Percentiles rank a stretch among this genome's conserved stretches.
These are phyloP conservation scores for Venturia oleaginea DNA, from an alignment of 2,329 filamentous ascomycete species.

Conservation along the genomic window DNA sequence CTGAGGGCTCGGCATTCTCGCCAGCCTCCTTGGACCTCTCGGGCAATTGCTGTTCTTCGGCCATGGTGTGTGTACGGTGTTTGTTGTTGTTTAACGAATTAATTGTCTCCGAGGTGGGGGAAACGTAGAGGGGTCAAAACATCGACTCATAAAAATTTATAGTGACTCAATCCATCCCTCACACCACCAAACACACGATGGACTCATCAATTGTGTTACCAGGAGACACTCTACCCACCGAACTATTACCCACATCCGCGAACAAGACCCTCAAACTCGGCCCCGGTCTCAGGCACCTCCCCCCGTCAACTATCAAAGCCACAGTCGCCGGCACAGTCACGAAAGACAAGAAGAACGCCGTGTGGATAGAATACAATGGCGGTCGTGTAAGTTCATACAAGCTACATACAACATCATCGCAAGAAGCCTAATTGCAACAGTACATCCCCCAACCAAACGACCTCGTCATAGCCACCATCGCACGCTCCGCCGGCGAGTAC, in stretches of 20 bases:
- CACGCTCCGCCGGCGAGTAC: conserved; percentile 63
- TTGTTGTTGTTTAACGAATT: not conserved
- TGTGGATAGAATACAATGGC: conserved; percentile 65
- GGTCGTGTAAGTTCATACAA: conserved; percentile 49
- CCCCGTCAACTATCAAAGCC: conserved; percentile 62
- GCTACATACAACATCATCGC: conserved; percentile 20
- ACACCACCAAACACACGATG: not conserved
- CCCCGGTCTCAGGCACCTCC: conserved; percentile 73
- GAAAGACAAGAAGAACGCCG: conserved; percentile 65
- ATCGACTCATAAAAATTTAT: conserved; percentile 7
- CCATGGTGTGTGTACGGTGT: conserved; percentile 7
- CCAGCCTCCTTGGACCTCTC: conserved; percentile 14
- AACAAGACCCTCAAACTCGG: conserved; percentile 66
- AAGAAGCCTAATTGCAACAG: conserved; percentile 36
- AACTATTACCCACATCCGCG: conserved; percentile 57
- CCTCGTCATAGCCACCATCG: conserved; percentile 78
- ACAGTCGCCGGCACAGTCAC: conserved; percentile 59
- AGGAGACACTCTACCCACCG: conserved; percentile 62
- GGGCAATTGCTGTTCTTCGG: conserved; percentile 13
- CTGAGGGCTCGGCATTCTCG: conserved; percentile 11
- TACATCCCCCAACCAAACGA: conserved; percentile 76
- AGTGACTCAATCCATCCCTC: not conserved
- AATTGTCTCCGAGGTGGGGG: not conserved
- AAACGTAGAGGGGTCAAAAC: not conserved
- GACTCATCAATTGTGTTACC: conserved; percentile 52